A percentile compares a stretch with the other conserved stretches of the same genome.
phyloP scores from a whole-genome alignment of 2,329 filamentous ascomycete species.

The Pseudocercospora vitis region DNA sequence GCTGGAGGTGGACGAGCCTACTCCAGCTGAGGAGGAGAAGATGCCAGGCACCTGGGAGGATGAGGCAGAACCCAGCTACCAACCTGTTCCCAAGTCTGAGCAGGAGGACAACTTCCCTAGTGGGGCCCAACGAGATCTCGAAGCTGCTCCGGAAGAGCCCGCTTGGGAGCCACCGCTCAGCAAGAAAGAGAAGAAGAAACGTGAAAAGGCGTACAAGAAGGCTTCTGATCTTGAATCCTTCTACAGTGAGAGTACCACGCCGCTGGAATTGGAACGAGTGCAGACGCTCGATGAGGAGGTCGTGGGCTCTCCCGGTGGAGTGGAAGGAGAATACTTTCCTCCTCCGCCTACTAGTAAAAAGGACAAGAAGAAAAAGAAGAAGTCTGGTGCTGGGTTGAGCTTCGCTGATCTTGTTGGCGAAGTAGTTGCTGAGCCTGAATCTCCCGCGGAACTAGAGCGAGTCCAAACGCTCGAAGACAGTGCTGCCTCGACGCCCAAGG shows the following conservation, averaged over 20 bases:
- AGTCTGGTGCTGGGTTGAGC: neutral
- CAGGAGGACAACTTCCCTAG: constrained; percentile 1
- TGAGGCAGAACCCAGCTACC: constrained; percentile 26
- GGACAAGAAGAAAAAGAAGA: constrained; percentile 46
- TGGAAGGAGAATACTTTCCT: constrained; percentile 12
- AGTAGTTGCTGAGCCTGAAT: constrained; percentile 9
- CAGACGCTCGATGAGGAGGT: constrained; percentile 17
- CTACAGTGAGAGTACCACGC: constrained; percentile 10
- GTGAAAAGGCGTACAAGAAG: constrained; percentile 44
- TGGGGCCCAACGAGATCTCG: constrained; percentile 6
- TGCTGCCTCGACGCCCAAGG: constrained; percentile 2
- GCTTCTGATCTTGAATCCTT: constrained; percentile 10
- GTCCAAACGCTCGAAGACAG: constrained; percentile 1
- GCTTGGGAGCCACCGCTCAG: constrained; percentile 38
- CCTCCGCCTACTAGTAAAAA: constrained; percentile 48
- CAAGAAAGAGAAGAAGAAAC: constrained; percentile 46
- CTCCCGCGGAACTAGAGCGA: constrained; percentile 4
- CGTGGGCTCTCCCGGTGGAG: constrained; percentile 6
- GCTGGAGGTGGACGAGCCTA: constrained; percentile 54
- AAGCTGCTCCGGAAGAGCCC: constrained; percentile 22
- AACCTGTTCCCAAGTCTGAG: constrained; percentile 5
- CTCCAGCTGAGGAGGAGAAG: constrained; percentile 52
- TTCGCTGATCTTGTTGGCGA: constrained; percentile 5
- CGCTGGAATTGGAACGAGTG: constrained; percentile 5
- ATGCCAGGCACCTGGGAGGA: constrained; percentile 63